Evolutionary conservation across 768 basidiomycete genomes (phyloP), one percentile per base, ranked within the genome.

Genomic region (Mycena vitilis): DNA sequence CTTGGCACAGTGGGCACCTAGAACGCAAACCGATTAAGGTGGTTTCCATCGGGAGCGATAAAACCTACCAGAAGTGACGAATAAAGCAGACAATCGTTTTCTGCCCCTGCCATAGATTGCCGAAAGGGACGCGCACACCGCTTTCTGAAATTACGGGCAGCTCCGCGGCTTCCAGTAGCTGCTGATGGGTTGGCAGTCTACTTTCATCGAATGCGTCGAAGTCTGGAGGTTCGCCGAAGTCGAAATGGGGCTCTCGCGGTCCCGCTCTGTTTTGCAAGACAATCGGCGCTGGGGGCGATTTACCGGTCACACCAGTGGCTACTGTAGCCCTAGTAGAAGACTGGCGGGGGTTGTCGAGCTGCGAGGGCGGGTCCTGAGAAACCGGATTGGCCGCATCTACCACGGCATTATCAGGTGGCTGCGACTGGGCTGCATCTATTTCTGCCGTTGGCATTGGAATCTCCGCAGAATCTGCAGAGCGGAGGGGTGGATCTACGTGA

Each of bases 11-110:
- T 0, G 89, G 86, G 71, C 89, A 91, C 70, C 72, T 75, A 25
- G 68, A 38, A 49, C 40, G 25, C 15, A 22, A 25, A n/a, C 10
- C 13, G 15, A 40, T 10, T 53, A 16, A 38, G 37, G 30, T 22
- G 10, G 42, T 38, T 38, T 3, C 11, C n/a, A 15, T 51, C 30
- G 38, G n/a, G 48, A 52, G 18, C 20, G 5, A 48, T 38, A 15
- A 22, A 40, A 65, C 68, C 9, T 40, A 75, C 87, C 85, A 85
- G 77, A 91, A 91, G 75, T 90, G 88, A 62, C 92, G 78, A 63
- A 93, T 89, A 78, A 92, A 93, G 54, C 90, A 77, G 37, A 90
- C 87, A 58, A 91, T 83, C 0, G 87, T 89, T 75, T 82, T 86
- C 69, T 83, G 81, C 13, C 82, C 76, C 13, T 78, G 71, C 69